phyloP scores from a whole-genome alignment of 371 early-diverging fungal genomes.

The Actinomortierella ambigua region DNA sequence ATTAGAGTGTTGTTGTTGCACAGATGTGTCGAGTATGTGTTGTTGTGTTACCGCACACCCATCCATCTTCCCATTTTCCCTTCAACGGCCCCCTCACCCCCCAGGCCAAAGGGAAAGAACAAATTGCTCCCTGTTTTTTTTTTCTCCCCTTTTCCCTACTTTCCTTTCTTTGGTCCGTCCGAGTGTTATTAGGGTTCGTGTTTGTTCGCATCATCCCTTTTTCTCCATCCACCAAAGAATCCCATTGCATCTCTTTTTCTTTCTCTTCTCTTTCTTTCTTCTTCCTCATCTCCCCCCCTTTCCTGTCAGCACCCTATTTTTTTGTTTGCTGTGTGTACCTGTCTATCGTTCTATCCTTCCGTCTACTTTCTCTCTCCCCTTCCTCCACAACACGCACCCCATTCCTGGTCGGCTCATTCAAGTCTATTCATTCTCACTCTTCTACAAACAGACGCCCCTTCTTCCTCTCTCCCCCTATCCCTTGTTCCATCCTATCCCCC shows the following conservation, averaged over 20 bases:
- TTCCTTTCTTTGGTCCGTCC: not conserved
- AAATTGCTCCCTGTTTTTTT: not conserved
- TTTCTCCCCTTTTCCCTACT: not conserved
- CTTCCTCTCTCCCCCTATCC: not conserved
- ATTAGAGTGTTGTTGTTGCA: no score
- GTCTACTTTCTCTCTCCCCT: not conserved
- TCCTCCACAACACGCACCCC: no score
- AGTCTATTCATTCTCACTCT: no score
- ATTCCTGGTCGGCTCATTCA: no score
- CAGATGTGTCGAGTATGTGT: no score
- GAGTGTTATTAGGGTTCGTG: no score
- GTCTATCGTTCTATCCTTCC: not conserved
- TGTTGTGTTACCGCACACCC: no score
- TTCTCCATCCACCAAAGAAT: not conserved
- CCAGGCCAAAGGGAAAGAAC: no score
- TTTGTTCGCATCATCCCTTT: not conserved
- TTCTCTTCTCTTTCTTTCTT: not conserved
- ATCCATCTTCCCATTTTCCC: no score
- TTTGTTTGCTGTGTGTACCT: conserved; percentile 1
- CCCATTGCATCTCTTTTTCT: not conserved
- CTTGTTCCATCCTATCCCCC: not conserved
- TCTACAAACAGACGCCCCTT: not conserved
- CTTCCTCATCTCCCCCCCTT: not conserved
- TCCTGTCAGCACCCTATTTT: not conserved
- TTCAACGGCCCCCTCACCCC: no score